Evolutionary conservation across 192 early-diverging fungal species (phyloP), one percentile per base, ranked within the genome.

Genomic region (Entophlyctis luteolus): DNA sequence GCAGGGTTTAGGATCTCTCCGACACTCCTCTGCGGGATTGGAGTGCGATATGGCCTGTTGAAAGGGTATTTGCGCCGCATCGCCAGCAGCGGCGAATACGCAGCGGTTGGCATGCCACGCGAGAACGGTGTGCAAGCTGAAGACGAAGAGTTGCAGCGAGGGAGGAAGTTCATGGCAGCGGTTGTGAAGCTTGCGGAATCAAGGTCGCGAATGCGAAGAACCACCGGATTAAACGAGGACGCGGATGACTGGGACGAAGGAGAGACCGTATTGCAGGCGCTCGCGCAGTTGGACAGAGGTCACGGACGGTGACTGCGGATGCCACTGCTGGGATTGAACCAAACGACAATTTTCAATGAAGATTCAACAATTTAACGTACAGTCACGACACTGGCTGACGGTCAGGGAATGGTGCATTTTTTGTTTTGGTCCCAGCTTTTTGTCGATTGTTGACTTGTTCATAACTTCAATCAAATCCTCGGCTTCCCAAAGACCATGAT

Each of bases 11-110:
- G 22, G 4, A 35, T 66, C 23, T 37, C 49, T 5, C 18, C 28
- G 2, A 8, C 16, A 4, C 22, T 66, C 1, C 35, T 66, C 12
- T 48, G 63, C 10, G 35, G 33, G 3, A 4, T 2, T 20, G 52
- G 63, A 3, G 50, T 35, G 4, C 31, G 25, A 14, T 10, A 39
- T 18, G 48, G 18, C 28, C 36, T 66, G n/a, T 55, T 66, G 50
- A 66, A 66, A 38, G 63, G 63, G 2, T 66, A 37, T 31, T 66
- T 66, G 50, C 52, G 63, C 32, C 47, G 63, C 22, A 36, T 66
- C 16, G 28, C 31, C 36, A 12, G 20, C 8, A n/a, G 39, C n/a
- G 63, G 63, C 5, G 35, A 37, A 14, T 23, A 37, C 2, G 33
- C 29, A 29, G 48, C 50, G 23, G 33, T 25, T 47, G 47, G 25